Base-by-base conservation (phyloP, 805 yeast genomes). In the Wickerhamomyces tratensis region DNA sequence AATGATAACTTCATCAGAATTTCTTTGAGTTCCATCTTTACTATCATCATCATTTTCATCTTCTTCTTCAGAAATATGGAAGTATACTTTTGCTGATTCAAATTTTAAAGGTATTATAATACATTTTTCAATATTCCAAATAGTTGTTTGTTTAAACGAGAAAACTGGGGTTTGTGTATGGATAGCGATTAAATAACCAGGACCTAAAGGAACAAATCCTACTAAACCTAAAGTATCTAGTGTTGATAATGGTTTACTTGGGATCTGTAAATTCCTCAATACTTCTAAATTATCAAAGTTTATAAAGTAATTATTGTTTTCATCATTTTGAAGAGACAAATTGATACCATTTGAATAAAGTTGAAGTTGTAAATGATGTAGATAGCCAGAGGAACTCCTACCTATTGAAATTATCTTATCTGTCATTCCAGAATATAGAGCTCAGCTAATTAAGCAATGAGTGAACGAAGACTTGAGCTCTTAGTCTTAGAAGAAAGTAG, bases 61-160 rank as follows among this genome's bases (percentile, higher is more conserved):
- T 20, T 20, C 20, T 27, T 39, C 33, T 25, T 33, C 33, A 9
- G 14, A 5, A 6, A 36, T 29, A 9, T 37, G 40, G 36, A 56
- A 56, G 4, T 35, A n/a, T 6, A 39, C 30, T n/a, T 33, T 35
- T 5, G 56, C 54, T 15, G 49, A 41, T n/a, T 47, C 49, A 35
- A 40, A 49, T 35, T 45, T 51, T 26, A 57, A 34, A 2, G 61
- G 59, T 2, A 57, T 47, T 4, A 54, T 48, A n/a, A 47, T n/a
- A 4, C 45, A 36, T 33, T 44, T 46, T 7, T 42, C 41, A n/a
- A 57, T 44, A 35, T 49, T 48, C 47, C 49, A 47, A 5, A 57
- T 48, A 5, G 45, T 43, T 5, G 48, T 46, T 2, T 43, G 43
- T 6, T 45, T 40, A 26, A 44, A 37, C 13, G 39, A 29, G 30